These are phyloP conservation scores for Umbellularia californica DNA, from an alignment of 164 flowering plant genomes.

Conservation along the genomic window DNA sequence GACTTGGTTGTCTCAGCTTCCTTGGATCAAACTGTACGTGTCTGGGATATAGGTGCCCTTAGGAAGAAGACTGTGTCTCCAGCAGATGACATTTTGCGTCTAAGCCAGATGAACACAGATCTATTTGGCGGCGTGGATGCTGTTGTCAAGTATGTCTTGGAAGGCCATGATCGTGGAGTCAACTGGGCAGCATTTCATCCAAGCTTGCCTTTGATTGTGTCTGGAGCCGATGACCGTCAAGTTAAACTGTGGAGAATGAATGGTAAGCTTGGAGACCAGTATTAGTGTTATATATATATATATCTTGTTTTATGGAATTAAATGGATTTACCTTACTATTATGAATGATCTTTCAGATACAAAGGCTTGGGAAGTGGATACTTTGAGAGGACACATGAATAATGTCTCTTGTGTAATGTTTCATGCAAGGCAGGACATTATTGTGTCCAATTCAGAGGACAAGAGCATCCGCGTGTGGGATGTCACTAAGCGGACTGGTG, in stretches of 20 bases:
- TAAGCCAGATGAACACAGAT: constrained; percentile 89
- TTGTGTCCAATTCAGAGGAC: constrained; percentile 80
- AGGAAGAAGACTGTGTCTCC: constrained; percentile 82
- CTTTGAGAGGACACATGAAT: constrained; percentile 85
- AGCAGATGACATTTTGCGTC: constrained; percentile 74
- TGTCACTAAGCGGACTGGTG: constrained; percentile 75
- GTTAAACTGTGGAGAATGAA: constrained; percentile 97
- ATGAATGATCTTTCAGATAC: constrained; percentile 61
- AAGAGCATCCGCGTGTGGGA: constrained; percentile 91
- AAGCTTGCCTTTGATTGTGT: constrained; percentile 67
- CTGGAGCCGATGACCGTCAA: constrained; percentile 98
- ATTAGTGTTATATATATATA: too few relatives aligned
- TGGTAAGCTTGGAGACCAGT: constrained; percentile 37
- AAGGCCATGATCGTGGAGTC: constrained; percentile 83
- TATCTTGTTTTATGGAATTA: background rate
- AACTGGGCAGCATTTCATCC: constrained; percentile 98
- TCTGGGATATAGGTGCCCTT: constrained; percentile 90
- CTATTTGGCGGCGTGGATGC: constrained; percentile 95
- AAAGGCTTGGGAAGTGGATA: constrained; percentile 95
- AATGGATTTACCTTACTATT: background rate
- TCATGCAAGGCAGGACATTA: constrained; percentile 70
- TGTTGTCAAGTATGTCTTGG: constrained; percentile 89
- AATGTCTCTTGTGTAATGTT: constrained; percentile 92
- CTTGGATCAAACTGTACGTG: constrained; percentile 89
- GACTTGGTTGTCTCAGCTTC: constrained; percentile 94